phyloP scores from a whole-genome alignment of 208 protist species.

The Wallacemonas sp. region DNA sequence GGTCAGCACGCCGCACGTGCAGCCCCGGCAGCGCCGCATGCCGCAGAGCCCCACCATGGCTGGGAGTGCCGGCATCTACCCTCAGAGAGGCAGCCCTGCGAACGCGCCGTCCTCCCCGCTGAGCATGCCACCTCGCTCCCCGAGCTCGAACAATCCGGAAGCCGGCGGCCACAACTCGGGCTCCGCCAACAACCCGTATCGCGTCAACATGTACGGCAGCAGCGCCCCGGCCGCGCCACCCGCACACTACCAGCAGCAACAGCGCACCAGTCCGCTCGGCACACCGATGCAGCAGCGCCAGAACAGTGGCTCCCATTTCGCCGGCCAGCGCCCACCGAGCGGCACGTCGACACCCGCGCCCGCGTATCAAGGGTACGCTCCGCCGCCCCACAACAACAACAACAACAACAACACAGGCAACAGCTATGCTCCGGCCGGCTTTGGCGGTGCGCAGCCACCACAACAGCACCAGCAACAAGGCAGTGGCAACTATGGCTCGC shows the following conservation, averaged over 20 bases:
- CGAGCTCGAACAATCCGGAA: constrained; percentile 18
- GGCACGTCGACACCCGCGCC: constrained; percentile 14
- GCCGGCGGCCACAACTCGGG: constrained; percentile 18
- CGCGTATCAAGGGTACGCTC: not conserved
- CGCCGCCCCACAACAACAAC: not conserved
- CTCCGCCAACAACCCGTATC: constrained; percentile 32
- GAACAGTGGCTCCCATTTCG: constrained; percentile 3
- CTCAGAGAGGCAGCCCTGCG: constrained; percentile 17
- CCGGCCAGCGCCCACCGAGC: not conserved
- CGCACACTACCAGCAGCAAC: not conserved
- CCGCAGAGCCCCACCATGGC: constrained; percentile 27
- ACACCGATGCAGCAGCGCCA: constrained; percentile 11
- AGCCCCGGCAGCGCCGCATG: constrained; percentile 17
- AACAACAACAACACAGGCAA: not conserved
- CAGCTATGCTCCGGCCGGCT: constrained; percentile 41
- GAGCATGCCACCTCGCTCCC: constrained; percentile 28
- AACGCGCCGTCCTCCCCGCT: constrained; percentile 23
- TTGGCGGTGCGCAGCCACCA: constrained; percentile 28
- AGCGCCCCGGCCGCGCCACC: constrained; percentile 16
- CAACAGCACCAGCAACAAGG: constrained; percentile 18
- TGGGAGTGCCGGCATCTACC: constrained; percentile 16
- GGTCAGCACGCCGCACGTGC: not conserved
- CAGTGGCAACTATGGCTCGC: constrained; percentile 1
- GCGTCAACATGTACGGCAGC: constrained; percentile 14
- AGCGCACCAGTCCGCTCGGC: constrained; percentile 15